Conservation (phyloP, 306 rosid genomes). For the Abrus pulchellus region DNA sequence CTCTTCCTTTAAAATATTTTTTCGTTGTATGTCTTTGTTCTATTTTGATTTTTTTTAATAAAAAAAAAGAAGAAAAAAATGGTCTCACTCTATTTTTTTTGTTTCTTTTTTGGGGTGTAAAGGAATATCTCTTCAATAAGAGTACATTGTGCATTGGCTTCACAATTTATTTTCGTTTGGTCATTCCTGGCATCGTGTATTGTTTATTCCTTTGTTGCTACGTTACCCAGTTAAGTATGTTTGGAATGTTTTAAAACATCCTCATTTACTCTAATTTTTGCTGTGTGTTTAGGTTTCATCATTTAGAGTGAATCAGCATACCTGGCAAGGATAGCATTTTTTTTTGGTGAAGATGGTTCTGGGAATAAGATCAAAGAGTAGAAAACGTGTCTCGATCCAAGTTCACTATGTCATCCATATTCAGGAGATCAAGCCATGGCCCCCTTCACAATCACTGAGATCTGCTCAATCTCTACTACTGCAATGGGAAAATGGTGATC, state of each 20-base stretch:
- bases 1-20: slow-evolving; percentile 26
- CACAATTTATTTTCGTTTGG: slow-evolving; percentile 29
- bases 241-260: slow-evolving; percentile 22
- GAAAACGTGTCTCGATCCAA: slow-evolving; percentile 61
- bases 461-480: slow-evolving; percentile 66
- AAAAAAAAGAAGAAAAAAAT: not conserved
- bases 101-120: slow-evolving; percentile 11
- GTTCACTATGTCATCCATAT: slow-evolving; percentile 69
- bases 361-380: slow-evolving; percentile 76
- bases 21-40: slow-evolving; percentile 26
- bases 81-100: not conserved
- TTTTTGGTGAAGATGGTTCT: slow-evolving; percentile 67
- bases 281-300: slow-evolving; percentile 54
- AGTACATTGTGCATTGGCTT: slow-evolving; percentile 42
- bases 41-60: slow-evolving; percentile 18
- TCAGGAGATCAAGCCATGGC: slow-evolving; percentile 86
- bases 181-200: slow-evolving; percentile 21
- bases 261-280: slow-evolving; percentile 41
- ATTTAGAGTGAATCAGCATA: slow-evolving; percentile 38
- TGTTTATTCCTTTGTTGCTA: slow-evolving; percentile 15
- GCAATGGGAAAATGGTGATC: slow-evolving; percentile 82
- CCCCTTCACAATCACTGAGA: slow-evolving; percentile 64
- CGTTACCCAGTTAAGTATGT: not conserved
- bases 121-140: slow-evolving; percentile 25
- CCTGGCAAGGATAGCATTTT: slow-evolving; percentile 41